Evolutionary conservation across 208 protist genomes (phyloP), one percentile per base, ranked within the genome.

Genomic region (Novymonas esmeraldas): DNA sequence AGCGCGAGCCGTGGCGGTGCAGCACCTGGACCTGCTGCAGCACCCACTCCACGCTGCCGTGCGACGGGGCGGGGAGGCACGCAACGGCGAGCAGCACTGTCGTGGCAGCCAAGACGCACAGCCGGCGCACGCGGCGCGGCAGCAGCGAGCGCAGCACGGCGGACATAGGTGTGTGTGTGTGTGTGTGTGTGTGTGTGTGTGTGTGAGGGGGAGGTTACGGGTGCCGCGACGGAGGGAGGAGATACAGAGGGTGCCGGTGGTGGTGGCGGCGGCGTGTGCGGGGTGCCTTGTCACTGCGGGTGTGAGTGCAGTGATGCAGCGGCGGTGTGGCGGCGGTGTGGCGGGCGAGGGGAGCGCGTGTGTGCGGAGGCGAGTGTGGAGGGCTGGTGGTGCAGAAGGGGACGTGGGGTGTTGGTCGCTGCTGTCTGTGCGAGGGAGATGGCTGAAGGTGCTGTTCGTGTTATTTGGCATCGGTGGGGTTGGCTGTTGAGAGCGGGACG

Each of bases 1-100:
- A 45, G 48, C 79, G 82, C 16, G 75, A 73, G 41, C 79, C 78
- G 58, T 88, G 79, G 48, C 79, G 82, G 68, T 88, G 82, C 38
- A 83, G 52, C 31, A 85, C 46, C 55, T 84, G 77, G 38, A 82
- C 50, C 42, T 73, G 44, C 51, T 66, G 31, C 33, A 61, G 16
- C 36, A 79, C 54, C 64, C 54, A 62, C 52, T 46, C 54, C 54
- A 62, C 54, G 31, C 18, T 28, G 20, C 51, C 51, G 41, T 29
- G 55, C 11, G 63, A 52, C 41, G 63, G 63, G n/a, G 63, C 52
- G 1, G 63, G 63, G 13, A 69, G 41, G 42, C 41, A 60, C 26
- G 41, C 52, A 29, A 39, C 52, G 33, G 51, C 42, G 18, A 69
- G 52, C 42, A 69, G 63, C 49, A 51, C 52, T 13, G 52, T 45